Conservation (phyloP, 345 rosid species). For the Kernera saxatilis region DNA sequence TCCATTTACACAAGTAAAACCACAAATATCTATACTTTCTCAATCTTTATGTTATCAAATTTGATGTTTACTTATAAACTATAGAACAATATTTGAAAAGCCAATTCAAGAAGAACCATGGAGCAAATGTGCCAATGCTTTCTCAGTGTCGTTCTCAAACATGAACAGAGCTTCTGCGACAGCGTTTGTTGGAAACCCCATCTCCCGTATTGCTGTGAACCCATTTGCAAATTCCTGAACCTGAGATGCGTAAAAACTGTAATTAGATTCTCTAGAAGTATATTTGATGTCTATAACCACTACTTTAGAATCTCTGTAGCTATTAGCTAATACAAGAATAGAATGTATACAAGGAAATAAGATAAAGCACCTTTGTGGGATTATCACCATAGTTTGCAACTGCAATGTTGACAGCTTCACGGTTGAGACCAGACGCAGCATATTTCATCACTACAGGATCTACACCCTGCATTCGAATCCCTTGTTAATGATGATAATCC, state of each 20-base stretch:
- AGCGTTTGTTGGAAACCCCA: conserved; percentile 71
- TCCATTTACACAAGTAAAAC: conserved; percentile 13
- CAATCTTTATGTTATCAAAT: not conserved
- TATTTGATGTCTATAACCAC: not conserved
- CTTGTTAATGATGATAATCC: not conserved
- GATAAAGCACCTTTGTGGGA: conserved; percentile 57
- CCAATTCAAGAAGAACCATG: conserved; percentile 35
- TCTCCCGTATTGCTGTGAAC: conserved; percentile 52
- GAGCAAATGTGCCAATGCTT: conserved; percentile 67
- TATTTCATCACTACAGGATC: conserved; percentile 70
- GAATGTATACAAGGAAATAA: not conserved
- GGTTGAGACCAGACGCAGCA: conserved; percentile 54
- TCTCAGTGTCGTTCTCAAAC: conserved; percentile 68
- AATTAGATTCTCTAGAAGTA: not conserved
- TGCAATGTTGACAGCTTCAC: conserved; percentile 66
- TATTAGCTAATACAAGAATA: not conserved
- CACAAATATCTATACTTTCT: not conserved
- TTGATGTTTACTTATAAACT: conserved; percentile 1
- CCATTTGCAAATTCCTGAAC: conserved; percentile 65
- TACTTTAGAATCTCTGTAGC: not conserved
- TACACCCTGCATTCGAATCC: conserved; percentile 42
- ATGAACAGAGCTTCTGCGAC: conserved; percentile 60
- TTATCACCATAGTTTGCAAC: conserved; percentile 85
- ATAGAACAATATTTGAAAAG: not conserved
- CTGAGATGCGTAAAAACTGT: conserved; percentile 24